These are phyloP conservation scores for Cutaneotrichosporon arboriforme DNA, from an alignment of 1,284 basidiomycete genomes.

Conservation along the genomic window DNA sequence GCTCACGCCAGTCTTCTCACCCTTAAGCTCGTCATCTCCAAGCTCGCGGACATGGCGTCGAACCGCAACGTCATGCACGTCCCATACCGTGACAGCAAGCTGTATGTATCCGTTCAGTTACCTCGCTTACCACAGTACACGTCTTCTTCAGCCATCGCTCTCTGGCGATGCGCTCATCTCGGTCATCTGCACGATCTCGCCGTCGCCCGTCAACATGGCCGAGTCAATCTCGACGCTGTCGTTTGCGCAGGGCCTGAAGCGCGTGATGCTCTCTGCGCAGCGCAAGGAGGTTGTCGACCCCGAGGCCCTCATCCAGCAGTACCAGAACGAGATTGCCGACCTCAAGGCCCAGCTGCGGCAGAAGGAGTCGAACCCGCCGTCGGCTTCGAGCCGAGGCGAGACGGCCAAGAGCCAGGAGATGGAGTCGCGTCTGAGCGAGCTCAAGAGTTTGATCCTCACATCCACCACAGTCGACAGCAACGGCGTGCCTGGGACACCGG, in stretches of 20 bases:
- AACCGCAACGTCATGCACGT: slow-evolving; percentile 81
- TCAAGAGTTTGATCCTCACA: slow-evolving; percentile 80
- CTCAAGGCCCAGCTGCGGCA: slow-evolving; percentile 51
- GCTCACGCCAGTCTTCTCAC: slow-evolving; percentile 57
- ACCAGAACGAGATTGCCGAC: slow-evolving; percentile 83
- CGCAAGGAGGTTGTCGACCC: slow-evolving; percentile 91
- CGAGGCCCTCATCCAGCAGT: slow-evolving; percentile 78
- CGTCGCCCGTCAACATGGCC: slow-evolving; percentile 60
- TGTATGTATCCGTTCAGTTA: slow-evolving; percentile 26
- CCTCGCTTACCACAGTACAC: slow-evolving; percentile 55
- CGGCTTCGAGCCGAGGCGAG: slow-evolving; percentile 52
- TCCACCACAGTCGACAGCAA: slow-evolving; percentile 59
- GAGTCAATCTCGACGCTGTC: slow-evolving; percentile 78
- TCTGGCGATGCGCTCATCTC: slow-evolving; percentile 92
- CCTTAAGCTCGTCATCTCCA: slow-evolving; percentile 80
- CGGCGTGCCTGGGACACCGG: slow-evolving; percentile 38
- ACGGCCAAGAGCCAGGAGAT: slow-evolving; percentile 61
- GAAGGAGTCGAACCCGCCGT: slow-evolving; percentile 53
- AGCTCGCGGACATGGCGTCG: slow-evolving; percentile 75
- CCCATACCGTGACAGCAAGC: slow-evolving; percentile 91
- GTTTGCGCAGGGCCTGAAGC: slow-evolving; percentile 61
- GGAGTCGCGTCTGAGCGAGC: slow-evolving; percentile 71
- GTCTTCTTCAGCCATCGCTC: slow-evolving; percentile 89
- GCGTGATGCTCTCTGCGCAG: slow-evolving; percentile 68
- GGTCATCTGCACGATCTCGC: slow-evolving; percentile 93